A percentile compares a stretch with the other conserved stretches of the same genome.
phyloP scores from a whole-genome alignment of 164 flowering plant species.

The Stephania cephalantha region DNA sequence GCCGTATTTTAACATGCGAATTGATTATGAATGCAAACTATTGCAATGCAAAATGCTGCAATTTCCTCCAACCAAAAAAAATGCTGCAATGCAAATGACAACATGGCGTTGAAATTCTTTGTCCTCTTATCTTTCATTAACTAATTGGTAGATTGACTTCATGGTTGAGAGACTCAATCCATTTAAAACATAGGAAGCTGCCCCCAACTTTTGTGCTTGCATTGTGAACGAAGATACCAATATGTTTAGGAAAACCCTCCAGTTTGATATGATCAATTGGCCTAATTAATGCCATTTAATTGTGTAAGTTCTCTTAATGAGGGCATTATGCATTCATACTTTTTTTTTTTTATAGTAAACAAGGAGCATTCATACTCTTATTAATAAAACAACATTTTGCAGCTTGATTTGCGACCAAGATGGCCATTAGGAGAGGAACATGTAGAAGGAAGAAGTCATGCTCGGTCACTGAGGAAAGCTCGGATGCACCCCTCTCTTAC shows the following conservation, averaged over 20 bases:
- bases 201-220: too few relatives aligned
- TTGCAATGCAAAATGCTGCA: background rate
- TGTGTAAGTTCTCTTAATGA: background rate
- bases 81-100: background rate
- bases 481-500: slow-evolving; percentile 92
- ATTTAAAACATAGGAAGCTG: too few relatives aligned
- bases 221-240: too few relatives aligned
- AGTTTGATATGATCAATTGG: too few relatives aligned
- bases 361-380: background rate
- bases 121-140: background rate
- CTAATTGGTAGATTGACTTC: background rate
- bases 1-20: too few relatives aligned
- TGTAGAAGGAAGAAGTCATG: slow-evolving; percentile 71
- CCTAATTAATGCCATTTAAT: too few relatives aligned
- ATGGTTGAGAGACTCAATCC: background rate
- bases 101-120: background rate
- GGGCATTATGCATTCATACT: background rate
- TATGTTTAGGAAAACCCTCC: too few relatives aligned
- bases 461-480: slow-evolving; percentile 74
- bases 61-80: too few relatives aligned
- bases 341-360: too few relatives aligned
- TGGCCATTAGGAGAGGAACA: slow-evolving; percentile 96
- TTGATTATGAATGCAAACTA: too few relatives aligned
- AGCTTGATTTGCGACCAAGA: slow-evolving; percentile 90
- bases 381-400: slow-evolving; percentile 8